phyloP scores from a whole-genome alignment of 2,329 filamentous ascomycete species.

The Penicillium polonicum region DNA sequence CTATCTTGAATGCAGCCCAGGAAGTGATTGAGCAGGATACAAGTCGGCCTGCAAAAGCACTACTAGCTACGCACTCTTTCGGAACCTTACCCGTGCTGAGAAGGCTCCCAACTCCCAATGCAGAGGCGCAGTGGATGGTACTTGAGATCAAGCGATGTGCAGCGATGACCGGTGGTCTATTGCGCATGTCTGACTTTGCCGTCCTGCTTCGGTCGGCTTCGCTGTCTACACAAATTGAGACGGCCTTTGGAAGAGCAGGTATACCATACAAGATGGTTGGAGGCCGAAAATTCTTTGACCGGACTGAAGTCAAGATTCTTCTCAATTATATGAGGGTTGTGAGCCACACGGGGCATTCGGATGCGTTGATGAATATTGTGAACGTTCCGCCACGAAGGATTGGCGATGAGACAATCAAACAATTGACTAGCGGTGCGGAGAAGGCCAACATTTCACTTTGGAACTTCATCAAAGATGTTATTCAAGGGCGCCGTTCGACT shows the following conservation, averaged over 20 bases:
- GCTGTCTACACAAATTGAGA: conserved; percentile 82
- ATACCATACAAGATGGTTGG: conserved; percentile 92
- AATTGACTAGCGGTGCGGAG: conserved; percentile 74
- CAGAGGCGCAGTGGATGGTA: conserved; percentile 86
- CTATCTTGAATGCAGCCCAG: conserved; percentile 76
- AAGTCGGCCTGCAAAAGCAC: conserved; percentile 72
- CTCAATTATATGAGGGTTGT: conserved; percentile 87
- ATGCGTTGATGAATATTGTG: conserved; percentile 78
- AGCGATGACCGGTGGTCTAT: conserved; percentile 68
- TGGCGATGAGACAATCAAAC: conserved; percentile 74
- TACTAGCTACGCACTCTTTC: conserved; percentile 76
- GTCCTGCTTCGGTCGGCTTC: conserved; percentile 82
- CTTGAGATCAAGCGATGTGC: conserved; percentile 72
- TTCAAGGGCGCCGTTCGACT: conserved; percentile 52
- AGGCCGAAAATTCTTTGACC: conserved; percentile 87
- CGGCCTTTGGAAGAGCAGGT: conserved; percentile 73
- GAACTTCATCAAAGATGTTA: conserved; percentile 64
- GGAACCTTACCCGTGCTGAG: conserved; percentile 80
- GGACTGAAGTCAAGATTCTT: conserved; percentile 80
- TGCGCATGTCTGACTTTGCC: conserved; percentile 75
- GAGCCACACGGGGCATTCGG: conserved; percentile 80
- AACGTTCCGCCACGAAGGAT: conserved; percentile 80
- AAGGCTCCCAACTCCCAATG: conserved; percentile 64
- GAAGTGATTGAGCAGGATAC: conserved; percentile 89
- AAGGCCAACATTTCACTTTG: conserved; percentile 68